Percentiles rank a stretch among this genome's conserved stretches.
Conservation (phyloP, 208 protist species). For the Acanthamoeba castellanii region DNA sequence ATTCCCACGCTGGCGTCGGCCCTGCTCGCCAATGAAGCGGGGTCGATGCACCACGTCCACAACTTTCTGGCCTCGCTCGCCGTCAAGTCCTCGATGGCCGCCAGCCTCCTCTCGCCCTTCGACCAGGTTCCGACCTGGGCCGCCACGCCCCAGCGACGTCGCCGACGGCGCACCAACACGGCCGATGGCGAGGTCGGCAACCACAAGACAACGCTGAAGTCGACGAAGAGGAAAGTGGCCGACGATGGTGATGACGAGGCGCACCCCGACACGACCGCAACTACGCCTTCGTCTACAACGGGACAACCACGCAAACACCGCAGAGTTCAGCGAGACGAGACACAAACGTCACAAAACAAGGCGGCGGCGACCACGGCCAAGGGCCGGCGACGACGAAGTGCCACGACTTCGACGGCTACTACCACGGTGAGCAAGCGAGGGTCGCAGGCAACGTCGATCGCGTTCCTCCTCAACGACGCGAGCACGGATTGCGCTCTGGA, state of each 20-base stretch:
- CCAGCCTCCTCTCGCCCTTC: background rate
- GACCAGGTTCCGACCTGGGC: background rate
- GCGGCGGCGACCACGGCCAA: background rate
- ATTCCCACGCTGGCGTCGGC: slow-evolving; percentile 16
- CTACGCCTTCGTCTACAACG: background rate
- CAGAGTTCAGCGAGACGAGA: too few relatives aligned
- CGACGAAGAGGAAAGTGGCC: background rate
- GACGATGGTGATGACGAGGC: background rate
- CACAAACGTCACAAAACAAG: too few relatives aligned
- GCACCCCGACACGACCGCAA: background rate
- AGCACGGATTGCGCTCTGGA: background rate
- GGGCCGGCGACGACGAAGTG: background rate
- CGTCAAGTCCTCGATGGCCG: background rate
- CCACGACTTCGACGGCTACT: background rate
- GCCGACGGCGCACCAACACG: background rate
- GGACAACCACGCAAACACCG: too few relatives aligned
- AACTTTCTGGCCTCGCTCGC: background rate
- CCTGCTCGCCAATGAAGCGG: background rate
- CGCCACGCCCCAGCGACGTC: background rate
- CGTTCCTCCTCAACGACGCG: slow-evolving; percentile 6
- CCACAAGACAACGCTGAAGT: background rate
- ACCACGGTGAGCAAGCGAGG: background rate
- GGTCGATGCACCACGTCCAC: background rate
- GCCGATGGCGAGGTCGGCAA: background rate
- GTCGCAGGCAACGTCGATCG: background rate